Conservation (phyloP, 2,329 filamentous ascomycete genomes). For the Zasmidium angulare region DNA sequence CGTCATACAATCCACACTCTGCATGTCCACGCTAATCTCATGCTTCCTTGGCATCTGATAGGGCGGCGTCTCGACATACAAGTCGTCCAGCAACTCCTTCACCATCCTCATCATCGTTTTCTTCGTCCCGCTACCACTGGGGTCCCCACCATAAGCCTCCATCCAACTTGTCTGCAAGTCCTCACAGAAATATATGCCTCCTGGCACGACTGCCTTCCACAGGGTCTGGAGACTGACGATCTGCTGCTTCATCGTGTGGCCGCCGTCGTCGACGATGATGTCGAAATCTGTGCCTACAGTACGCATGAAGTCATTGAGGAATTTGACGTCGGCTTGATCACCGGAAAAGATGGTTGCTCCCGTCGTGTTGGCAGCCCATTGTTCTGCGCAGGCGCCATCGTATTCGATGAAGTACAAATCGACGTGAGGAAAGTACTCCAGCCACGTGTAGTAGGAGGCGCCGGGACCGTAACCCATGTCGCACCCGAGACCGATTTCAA, state of each 20-base stretch:
- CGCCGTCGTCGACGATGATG: constrained; percentile 44
- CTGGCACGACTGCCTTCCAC: constrained; percentile 40
- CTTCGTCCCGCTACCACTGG: constrained; percentile 12
- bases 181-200: constrained; percentile 32
- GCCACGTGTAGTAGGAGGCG: constrained; percentile 43
- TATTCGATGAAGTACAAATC: constrained; percentile 47
- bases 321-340: constrained; percentile 40
- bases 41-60: constrained; percentile 17
- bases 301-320: constrained; percentile 39
- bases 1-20: constrained; percentile 22
- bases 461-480: constrained; percentile 41
- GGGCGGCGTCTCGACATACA: constrained; percentile 18
- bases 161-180: constrained; percentile 30
- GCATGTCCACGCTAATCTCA: constrained; percentile 15
- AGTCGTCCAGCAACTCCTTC: constrained; percentile 28
- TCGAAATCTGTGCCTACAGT: constrained; percentile 40
- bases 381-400: constrained; percentile 38
- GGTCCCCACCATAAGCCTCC: constrained; percentile 27
- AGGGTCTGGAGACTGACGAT: constrained; percentile 37
- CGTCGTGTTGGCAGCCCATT: constrained; percentile 37
- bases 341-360: constrained; percentile 43
- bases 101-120: constrained; percentile 28
- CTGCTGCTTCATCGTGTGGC: constrained; percentile 43
- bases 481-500: constrained; percentile 46
- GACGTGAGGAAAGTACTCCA: constrained; percentile 41